Evolutionary conservation across 106 monocot genomes (phyloP), one percentile per base, ranked within the genome.

Genomic region (Platanthera zijinensis): DNA sequence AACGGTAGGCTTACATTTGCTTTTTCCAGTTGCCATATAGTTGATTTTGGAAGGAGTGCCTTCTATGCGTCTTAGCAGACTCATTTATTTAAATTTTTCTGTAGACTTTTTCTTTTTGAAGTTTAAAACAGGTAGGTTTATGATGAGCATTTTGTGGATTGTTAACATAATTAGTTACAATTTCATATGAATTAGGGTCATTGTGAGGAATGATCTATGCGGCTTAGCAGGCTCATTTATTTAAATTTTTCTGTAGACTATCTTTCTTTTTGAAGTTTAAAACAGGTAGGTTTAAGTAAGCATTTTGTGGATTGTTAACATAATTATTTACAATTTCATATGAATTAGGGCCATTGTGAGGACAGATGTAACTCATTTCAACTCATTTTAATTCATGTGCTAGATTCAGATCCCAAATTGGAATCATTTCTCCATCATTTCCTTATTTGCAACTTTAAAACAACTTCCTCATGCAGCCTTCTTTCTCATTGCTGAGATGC

Each of bases 1-100:
- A 94, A 85, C 94, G 99, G 96, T 96, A 89, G 17, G 46, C 10
- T 0, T 71, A 19, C 57, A 68, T 53, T 56, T 72, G 28, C 72
- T 57, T 79, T 30, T 71, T 52, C 22, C 6, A 0, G 28, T 64
- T 28, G 12, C 32, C 48, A 15, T 70, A 11, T 47, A 14, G 47
- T 28, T 28, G 5, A 46, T 69, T 46, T 69, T 69, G 32, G 1
- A 69, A 2, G 45, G 69, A 46, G 46, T 12, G 32, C 32, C 18
- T 30, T 10, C 12, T 30, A 10, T 30, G 66, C 17, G 8, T 10
- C 66, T 61, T 61, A 21, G 2, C 21, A 66, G 10, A 25, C 32
- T 66, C 18, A 8, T 63, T 6, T 66, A 11, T 66, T 66, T 66
- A 21, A 63, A 63, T 19, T 66, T 19, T 66, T 66, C 10, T 66